phyloP scores from a whole-genome alignment of 176 grass and related monocot species.

The Triticum timopheevii region DNA sequence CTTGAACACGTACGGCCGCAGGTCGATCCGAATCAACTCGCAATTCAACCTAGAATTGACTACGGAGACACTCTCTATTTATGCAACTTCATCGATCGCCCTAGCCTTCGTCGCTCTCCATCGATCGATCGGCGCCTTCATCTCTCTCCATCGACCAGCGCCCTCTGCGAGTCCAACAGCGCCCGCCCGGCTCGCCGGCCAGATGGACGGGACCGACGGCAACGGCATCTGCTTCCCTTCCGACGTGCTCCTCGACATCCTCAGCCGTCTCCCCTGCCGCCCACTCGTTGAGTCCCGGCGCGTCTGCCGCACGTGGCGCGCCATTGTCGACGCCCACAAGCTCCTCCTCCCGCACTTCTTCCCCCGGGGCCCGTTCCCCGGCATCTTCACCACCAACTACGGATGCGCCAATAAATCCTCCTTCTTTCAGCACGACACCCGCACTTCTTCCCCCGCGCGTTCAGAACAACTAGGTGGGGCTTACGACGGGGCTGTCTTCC shows the following conservation, averaged over 20 bases:
- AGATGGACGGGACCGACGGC: background rate
- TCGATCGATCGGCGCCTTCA: no score
- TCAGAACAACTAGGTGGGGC: background rate
- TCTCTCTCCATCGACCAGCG: no score
- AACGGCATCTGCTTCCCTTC: background rate
- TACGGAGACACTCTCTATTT: no score
- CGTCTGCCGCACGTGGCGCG: background rate
- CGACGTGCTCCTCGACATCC: background rate
- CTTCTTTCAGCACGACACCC: no score
- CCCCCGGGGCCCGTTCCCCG: background rate
- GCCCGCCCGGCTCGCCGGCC: no score
- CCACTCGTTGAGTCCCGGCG: background rate
- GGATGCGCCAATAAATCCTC: background rate
- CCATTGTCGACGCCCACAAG: background rate
- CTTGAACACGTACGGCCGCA: no score
- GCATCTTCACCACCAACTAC: background rate
- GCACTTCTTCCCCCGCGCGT: no score
- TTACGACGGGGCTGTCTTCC: background rate
- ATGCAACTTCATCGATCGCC: no score
- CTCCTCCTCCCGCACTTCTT: background rate
- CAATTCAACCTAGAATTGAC: no score
- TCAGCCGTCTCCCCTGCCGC: background rate
- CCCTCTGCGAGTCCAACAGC: no score
- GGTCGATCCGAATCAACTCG: no score
- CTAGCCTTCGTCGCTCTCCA: no score